Percentiles rank a stretch among this genome's conserved stretches.
These are phyloP conservation scores for Elaeis guineensis DNA, from an alignment of 176 grass and related monocot genomes.

Conservation along the genomic window DNA sequence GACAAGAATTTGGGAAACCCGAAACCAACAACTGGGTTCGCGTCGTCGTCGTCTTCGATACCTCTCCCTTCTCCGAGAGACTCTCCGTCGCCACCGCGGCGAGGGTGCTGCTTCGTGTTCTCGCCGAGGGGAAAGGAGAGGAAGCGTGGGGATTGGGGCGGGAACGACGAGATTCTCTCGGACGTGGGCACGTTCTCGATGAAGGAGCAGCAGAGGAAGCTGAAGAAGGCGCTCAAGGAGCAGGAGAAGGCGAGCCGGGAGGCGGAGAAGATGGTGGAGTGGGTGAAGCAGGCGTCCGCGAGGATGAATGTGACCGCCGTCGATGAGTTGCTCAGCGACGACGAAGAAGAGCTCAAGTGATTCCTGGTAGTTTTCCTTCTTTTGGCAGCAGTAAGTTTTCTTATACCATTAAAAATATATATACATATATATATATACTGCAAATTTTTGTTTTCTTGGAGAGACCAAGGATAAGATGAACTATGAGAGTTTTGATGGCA, in stretches of 20 bases:
- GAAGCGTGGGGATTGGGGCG: conserved; percentile 44
- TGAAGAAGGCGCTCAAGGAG: conserved; percentile 76
- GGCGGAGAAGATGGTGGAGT: conserved; percentile 60
- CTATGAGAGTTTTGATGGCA: too few species aligned
- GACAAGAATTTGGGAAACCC: neutral
- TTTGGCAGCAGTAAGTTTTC: too few species aligned
- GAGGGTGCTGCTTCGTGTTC: conserved; percentile 71
- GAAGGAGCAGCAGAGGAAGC: conserved; percentile 60
- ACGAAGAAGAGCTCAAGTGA: conserved; percentile 59
- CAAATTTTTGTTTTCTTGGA: too few species aligned
- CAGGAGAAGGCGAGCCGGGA: conserved; percentile 70
- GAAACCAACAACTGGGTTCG: neutral
- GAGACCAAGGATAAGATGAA: too few species aligned
- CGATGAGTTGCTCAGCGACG: conserved; percentile 62
- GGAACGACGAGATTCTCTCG: conserved; percentile 29
- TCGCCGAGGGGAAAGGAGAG: conserved; percentile 33
- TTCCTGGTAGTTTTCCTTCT: too few species aligned
- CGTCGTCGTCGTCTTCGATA: neutral
- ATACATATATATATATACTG: too few species aligned
- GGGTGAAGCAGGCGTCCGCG: conserved; percentile 60
- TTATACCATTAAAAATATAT: too few species aligned
- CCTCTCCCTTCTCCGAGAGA: neutral
- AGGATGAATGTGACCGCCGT: conserved; percentile 55
- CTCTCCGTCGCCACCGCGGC: conserved; percentile 24
- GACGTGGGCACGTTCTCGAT: conserved; percentile 16